Evolutionary conservation across 352 stramenopile genomes (phyloP).

Genomic region (Phytophthora tubulina): DNA sequence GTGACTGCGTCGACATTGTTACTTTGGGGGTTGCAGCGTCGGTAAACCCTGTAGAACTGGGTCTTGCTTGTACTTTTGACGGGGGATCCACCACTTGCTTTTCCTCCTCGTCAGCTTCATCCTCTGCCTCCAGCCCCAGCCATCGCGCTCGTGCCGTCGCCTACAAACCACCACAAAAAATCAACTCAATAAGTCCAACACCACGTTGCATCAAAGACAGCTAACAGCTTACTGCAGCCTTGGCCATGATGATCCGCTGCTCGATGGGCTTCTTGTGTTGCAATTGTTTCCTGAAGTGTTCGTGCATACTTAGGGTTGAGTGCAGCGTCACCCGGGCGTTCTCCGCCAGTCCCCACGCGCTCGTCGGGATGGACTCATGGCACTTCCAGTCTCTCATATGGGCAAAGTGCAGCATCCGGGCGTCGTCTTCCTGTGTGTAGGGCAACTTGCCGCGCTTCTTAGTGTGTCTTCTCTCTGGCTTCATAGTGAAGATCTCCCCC

Average conservation of each 20-base stretch:
- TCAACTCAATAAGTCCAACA: not conserved
- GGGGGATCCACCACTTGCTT: not conserved
- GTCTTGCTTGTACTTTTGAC: not conserved
- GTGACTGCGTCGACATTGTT: constrained; percentile 1
- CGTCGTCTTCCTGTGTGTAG: constrained; percentile 60
- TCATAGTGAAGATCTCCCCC: constrained; percentile 22
- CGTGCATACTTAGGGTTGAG: constrained; percentile 58
- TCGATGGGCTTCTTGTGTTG: constrained; percentile 47
- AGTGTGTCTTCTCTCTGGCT: not conserved
- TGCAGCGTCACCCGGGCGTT: constrained; percentile 45
- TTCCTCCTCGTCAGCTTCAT: constrained; percentile 1
- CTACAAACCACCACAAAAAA: constrained; percentile 13
- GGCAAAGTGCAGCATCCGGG: constrained; percentile 59
- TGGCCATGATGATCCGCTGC: constrained; percentile 39
- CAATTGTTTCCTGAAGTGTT: constrained; percentile 62
- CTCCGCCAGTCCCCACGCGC: constrained; percentile 29
- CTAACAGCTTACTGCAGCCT: constrained; percentile 36
- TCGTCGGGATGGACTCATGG: constrained; percentile 32
- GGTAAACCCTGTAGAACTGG: constrained; percentile 5
- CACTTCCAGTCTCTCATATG: constrained; percentile 33
- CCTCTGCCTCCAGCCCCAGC: constrained; percentile 11
- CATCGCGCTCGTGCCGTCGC: not conserved
- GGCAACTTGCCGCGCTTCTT: constrained; percentile 8
- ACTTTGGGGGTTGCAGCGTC: not conserved
- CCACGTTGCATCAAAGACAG: not conserved